phyloP scores from a whole-genome alignment of 108 stramenopile genomes.

The Stephanodiscus triporus region DNA sequence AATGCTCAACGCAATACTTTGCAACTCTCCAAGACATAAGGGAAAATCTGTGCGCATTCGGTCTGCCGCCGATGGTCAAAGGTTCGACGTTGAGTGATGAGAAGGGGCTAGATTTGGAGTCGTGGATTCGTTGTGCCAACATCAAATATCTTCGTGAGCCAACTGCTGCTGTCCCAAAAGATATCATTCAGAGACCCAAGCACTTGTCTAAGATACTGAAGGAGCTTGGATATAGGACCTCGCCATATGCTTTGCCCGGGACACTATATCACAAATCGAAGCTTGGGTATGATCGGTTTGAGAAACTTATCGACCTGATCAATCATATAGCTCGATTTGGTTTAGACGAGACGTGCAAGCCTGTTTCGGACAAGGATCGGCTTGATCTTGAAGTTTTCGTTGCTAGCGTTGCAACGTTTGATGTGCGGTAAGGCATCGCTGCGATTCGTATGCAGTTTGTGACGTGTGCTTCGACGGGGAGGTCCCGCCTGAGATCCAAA shows the following conservation, averaged over 20 bases:
- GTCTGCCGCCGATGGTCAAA: constrained; percentile 27
- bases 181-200: constrained; percentile 4
- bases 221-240: constrained; percentile 23
- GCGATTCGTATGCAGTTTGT: constrained; percentile 90
- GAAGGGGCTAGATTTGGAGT: constrained; percentile 19
- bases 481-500: constrained; percentile 87
- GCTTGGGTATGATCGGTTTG: constrained; percentile 26
- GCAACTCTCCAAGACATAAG: constrained; percentile 26
- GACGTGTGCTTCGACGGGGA: constrained; percentile 88
- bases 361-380: constrained; percentile 4
- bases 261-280: constrained; percentile 12
- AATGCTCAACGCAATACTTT: constrained; percentile 24
- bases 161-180: not conserved
- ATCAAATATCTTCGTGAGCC: constrained; percentile 8
- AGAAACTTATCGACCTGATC: constrained; percentile 22
- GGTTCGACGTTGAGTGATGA: constrained; percentile 8
- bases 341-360: not conserved
- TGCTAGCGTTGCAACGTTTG: constrained; percentile 29
- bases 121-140: constrained; percentile 40
- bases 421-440: constrained; percentile 25
- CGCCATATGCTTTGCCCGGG: constrained; percentile 16
- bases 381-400: constrained; percentile 29
- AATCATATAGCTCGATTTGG: constrained; percentile 47
- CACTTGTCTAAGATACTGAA: constrained; percentile 19
- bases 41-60: constrained; percentile 40